A percentile compares a stretch with the other conserved stretches of the same genome.
These are phyloP conservation scores for Saccharum officinarum DNA, from an alignment of 176 grass and related monocot species.

Conservation along the genomic window DNA sequence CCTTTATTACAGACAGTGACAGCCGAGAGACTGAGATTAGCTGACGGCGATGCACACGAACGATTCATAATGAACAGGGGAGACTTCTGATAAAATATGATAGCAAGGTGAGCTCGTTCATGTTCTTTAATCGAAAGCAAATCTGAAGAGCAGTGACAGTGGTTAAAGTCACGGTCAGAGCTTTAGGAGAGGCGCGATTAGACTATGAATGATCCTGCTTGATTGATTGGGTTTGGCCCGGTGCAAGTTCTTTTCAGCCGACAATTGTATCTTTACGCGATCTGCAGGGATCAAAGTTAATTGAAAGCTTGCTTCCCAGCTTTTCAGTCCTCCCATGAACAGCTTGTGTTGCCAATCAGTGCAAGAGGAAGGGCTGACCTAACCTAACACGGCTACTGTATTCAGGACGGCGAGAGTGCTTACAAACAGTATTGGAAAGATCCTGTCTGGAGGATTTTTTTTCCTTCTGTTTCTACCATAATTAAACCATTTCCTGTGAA, in stretches of 20 bases:
- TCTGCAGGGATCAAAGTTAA: conserved; percentile 32
- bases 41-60: background rate
- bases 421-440: background rate
- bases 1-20: conserved; percentile 24
- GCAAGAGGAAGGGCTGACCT: conserved; percentile 23
- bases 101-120: background rate
- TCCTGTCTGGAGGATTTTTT: background rate
- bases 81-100: conserved; percentile 8
- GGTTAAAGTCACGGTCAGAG: conserved; percentile 42
- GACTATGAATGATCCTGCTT: conserved; percentile 11
- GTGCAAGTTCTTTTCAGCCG: conserved; percentile 49
- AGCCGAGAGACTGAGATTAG: background rate
- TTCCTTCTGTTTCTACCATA: background rate
- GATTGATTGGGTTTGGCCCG: conserved; percentile 23
- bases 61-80: background rate
- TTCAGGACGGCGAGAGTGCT: background rate
- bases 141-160: conserved; percentile 19
- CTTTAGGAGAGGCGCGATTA: conserved; percentile 36
- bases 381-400: conserved; percentile 30
- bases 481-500: background rate
- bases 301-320: conserved; percentile 45
- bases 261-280: conserved; percentile 61
- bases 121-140: conserved; percentile 35
- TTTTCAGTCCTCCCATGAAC: conserved; percentile 25
- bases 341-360: conserved; percentile 21